Evolutionary conservation across 805 yeast genomes (phyloP).

Genomic region (Metschnikowia continentalis): DNA sequence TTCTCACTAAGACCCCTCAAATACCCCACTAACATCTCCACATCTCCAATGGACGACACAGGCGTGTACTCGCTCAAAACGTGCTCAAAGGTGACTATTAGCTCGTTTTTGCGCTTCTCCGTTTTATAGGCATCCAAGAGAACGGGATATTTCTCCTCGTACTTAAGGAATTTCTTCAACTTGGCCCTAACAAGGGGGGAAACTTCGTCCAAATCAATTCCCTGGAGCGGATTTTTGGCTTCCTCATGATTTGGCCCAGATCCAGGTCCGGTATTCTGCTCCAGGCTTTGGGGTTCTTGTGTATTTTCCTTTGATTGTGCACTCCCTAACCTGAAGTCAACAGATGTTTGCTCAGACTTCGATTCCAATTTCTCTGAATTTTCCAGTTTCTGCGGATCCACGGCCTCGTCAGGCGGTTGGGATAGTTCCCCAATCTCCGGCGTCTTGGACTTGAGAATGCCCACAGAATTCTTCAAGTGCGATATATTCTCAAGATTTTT

Average conservation of each 20-base stretch:
- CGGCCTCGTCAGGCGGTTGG: constrained; percentile 44
- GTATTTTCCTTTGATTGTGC: too few relatives aligned
- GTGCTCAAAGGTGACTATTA: constrained; percentile 60
- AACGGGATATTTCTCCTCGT: constrained; percentile 86
- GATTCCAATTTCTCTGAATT: background rate
- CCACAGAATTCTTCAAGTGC: constrained; percentile 31
- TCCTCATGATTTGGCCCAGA: background rate
- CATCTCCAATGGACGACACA: constrained; percentile 66
- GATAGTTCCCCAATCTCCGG: constrained; percentile 44
- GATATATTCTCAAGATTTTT: constrained; percentile 15
- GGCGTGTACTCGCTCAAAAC: constrained; percentile 80
- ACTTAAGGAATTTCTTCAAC: constrained; percentile 72
- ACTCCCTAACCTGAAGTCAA: too few relatives aligned
- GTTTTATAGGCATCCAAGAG: constrained; percentile 78
- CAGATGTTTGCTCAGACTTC: too few relatives aligned
- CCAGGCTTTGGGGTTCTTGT: too few relatives aligned
- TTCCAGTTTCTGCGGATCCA: constrained; percentile 10
- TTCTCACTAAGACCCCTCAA: constrained; percentile 59
- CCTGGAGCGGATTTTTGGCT: constrained; percentile 11
- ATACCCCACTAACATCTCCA: constrained; percentile 65
- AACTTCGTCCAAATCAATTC: constrained; percentile 38
- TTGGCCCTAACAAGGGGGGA: constrained; percentile 58
- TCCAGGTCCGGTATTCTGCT: too few relatives aligned
- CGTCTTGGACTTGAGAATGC: constrained; percentile 38
- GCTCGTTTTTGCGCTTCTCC: constrained; percentile 64